Base-by-base conservation (phyloP, 768 basidiomycete species). In the Favolaschia claudopus region DNA sequence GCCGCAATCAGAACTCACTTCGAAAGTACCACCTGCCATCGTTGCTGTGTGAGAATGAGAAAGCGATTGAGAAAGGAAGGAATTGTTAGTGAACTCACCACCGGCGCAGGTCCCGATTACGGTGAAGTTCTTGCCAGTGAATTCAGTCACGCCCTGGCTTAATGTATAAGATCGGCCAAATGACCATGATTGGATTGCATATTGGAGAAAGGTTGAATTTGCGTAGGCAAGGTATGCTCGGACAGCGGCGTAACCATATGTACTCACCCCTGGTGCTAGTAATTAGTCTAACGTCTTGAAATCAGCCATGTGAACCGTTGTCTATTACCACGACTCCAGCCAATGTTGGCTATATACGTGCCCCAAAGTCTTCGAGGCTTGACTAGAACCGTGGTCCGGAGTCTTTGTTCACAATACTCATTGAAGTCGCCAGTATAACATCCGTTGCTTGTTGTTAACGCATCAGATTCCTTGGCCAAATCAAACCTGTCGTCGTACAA, bases 21-120 rank as follows among this genome's bases (percentile, higher is more conserved):
- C 40, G n/a, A 58, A 58, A 39, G 47, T 40, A 12, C 56, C 56
- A 31, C 56, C 56, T 31, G 36, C 56, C 56, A 58, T 58, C n/a
- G 56, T 52, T n/a, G 38, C 38, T 19, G n/a, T n/a, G n/a, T n/a
- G n/a, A n/a, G n/a, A n/a, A n/a, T n/a, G n/a, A n/a, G n/a, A n/a
- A n/a, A n/a, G n/a, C n/a, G n/a, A n/a, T n/a, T n/a, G n/a, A n/a
- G n/a, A n/a, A n/a, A n/a, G n/a, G n/a, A n/a, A n/a, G n/a, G n/a
- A n/a, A n/a, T n/a, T n/a, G n/a, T n/a, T n/a, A n/a, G n/a, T n/a
- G n/a, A n/a, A n/a, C n/a, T n/a, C n/a, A n/a, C n/a, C n/a, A n/a
- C n/a, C n/a, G n/a, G n/a, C n/a, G n/a, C n/a, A n/a, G n/a, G n/a
- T n/a, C n/a, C n/a, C n/a, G n/a, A n/a, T n/a, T n/a, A n/a, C n/a